Evolutionary conservation across 768 basidiomycete species (phyloP).

Genomic region (Boletus barrowsii): DNA sequence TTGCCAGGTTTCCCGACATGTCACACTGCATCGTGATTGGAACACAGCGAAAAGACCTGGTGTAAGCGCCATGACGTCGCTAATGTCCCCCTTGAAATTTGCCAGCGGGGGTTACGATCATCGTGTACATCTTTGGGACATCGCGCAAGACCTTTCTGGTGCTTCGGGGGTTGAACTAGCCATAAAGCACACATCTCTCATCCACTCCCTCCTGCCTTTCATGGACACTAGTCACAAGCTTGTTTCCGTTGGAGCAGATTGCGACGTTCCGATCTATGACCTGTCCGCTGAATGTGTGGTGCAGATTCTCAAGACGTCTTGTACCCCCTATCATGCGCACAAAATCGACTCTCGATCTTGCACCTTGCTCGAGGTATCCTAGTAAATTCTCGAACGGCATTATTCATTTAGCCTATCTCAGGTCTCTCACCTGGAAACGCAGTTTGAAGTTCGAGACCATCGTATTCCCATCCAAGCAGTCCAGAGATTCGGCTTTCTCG

Average conservation of each 20-base stretch:
- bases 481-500: slow-evolving; percentile 44
- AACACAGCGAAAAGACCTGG: slow-evolving; percentile 38
- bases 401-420: slow-evolving; percentile 15
- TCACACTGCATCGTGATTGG: slow-evolving; percentile 29
- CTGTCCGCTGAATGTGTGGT: slow-evolving; percentile 43
- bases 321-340: slow-evolving; percentile 44
- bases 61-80: slow-evolving; percentile 40
- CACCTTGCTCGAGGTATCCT: slow-evolving; percentile 43
- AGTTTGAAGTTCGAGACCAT: slow-evolving; percentile 51
- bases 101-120: slow-evolving; percentile 52
- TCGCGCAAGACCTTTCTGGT: slow-evolving; percentile 33
- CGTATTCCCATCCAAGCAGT: slow-evolving; percentile 36
- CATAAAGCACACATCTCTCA: slow-evolving; percentile 41
- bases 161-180: slow-evolving; percentile 31
- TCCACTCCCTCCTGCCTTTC: slow-evolving; percentile 44
- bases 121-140: slow-evolving; percentile 45
- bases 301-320: slow-evolving; percentile 40
- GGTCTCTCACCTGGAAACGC: slow-evolving; percentile 49
- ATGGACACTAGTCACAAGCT: slow-evolving; percentile 47
- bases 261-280: slow-evolving; percentile 45
- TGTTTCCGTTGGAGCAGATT: slow-evolving; percentile 47
- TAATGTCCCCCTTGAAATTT: slow-evolving; percentile 42
- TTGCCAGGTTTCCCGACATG: slow-evolving; percentile 7
- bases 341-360: slow-evolving; percentile 36
- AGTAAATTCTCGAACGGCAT: not conserved